phyloP scores from a whole-genome alignment of 2,329 filamentous ascomycete species.

The Xylaria sp. region DNA sequence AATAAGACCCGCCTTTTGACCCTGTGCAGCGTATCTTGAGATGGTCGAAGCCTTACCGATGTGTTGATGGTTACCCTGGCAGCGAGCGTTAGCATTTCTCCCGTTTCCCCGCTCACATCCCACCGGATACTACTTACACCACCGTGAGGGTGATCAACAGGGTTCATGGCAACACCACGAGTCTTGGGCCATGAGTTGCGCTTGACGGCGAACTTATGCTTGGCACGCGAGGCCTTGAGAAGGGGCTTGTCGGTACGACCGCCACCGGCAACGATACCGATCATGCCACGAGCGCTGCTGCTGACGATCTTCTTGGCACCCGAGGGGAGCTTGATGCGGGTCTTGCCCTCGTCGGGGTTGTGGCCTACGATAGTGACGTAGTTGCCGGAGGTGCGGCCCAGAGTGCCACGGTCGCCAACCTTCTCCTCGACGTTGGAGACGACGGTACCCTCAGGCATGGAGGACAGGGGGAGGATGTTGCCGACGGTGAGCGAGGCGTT shows the following conservation, averaged over 20 bases:
- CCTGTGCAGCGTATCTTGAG: slow-evolving; percentile 94
- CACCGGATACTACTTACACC: slow-evolving; percentile 67
- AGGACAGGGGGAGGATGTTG: slow-evolving; percentile 94
- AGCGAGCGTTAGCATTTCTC: slow-evolving; percentile 56
- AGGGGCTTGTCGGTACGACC: slow-evolving; percentile 99
- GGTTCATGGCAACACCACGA: slow-evolving; percentile 99
- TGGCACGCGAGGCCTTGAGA: slow-evolving; percentile 98
- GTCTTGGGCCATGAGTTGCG: slow-evolving; percentile 99
- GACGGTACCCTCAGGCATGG: slow-evolving; percentile 98
- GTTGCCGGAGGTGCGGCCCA: slow-evolving; percentile 98
- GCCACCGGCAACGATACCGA: slow-evolving; percentile 99
- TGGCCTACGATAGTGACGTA: slow-evolving; percentile 98
- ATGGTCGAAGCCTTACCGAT: slow-evolving; percentile 99
- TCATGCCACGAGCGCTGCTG: slow-evolving; percentile 95
- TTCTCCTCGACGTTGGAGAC: slow-evolving; percentile 99
- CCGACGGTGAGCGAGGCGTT: slow-evolving; percentile 96
- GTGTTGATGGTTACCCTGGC: slow-evolving; percentile 98
- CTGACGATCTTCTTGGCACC: slow-evolving; percentile 99
- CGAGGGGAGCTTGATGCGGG: slow-evolving; percentile 98
- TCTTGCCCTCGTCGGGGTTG: slow-evolving; percentile 99
- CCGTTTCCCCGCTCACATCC: not conserved
- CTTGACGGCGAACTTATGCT: slow-evolving; percentile 99
- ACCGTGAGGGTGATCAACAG: slow-evolving; percentile 98
- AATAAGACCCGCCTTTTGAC: slow-evolving; percentile 99
- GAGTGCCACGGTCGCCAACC: slow-evolving; percentile 93